Evolutionary conservation across 345 rosid species (phyloP), one percentile per base, ranked within the genome.

Genomic region (Garcia nutans): DNA sequence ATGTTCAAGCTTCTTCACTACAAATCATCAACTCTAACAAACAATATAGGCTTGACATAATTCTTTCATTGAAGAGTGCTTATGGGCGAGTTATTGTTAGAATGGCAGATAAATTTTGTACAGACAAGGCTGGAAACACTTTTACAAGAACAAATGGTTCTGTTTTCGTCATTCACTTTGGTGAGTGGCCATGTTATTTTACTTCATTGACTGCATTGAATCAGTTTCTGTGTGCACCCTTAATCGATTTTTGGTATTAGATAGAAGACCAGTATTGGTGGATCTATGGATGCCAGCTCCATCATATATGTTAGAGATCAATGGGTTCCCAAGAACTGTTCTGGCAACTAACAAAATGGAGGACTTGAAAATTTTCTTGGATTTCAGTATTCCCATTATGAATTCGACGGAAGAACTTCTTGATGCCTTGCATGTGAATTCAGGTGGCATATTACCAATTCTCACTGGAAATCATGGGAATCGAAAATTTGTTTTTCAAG

Each of bases 271-370:
- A 22, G 83, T 85, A 71, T 31, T 78, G 37, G 88, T 75, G 60
- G 90, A 87, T 71, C 66, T 87, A 33, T 85, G 88, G 90, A 79
- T 81, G 70, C 82, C 88, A 23, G 79, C 82, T 82, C 85, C 88
- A 70, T 83, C 88, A 22, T 84, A 87, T 26, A 82, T 78, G 65
- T 24, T 87, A 79, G 81, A 65, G 54, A 74, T 87, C 74, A 78
- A 77, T 58, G 87, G 87, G 5, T 78, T 79, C 44, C 83, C 86
- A 20, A 82, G 90, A 79, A 87, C 88, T 62, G 86, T 85, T 56
- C 73, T 76, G 26, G 81, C 90, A n/a, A 80, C 87, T 22, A 87
- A 85, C 78, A 73, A 74, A 44, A 59, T 56, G 31, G 85, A 79
- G 54, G 81, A 85, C 70, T 15, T 85, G 81, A 73, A 76, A 50